phyloP scores from a whole-genome alignment of 2,329 filamentous ascomycete genomes.

The Rutstroemia sydowiana region DNA sequence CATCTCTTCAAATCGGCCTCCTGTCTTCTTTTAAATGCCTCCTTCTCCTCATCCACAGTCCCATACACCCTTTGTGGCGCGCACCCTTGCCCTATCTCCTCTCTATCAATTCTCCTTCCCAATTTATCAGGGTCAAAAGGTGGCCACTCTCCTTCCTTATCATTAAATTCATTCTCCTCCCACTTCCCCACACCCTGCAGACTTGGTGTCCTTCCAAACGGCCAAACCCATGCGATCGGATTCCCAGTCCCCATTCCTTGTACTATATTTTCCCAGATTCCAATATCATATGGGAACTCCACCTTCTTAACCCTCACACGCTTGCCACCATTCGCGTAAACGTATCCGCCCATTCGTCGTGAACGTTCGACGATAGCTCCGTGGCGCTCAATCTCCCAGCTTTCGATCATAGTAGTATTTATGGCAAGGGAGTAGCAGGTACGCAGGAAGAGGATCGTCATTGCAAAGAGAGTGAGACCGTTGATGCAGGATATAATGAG shows the following conservation, averaged over 20 bases:
- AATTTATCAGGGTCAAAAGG: conserved; percentile 56
- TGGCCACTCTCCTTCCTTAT: conserved; percentile 52
- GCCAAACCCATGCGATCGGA: conserved; percentile 60
- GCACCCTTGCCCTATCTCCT: conserved; percentile 5
- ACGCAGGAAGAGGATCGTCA: conserved; percentile 58
- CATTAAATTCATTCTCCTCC: conserved; percentile 74
- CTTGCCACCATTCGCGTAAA: conserved; percentile 39
- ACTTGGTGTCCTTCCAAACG: conserved; percentile 48
- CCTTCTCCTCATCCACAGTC: conserved; percentile 33
- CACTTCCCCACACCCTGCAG: conserved; percentile 40
- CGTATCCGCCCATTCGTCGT: conserved; percentile 32
- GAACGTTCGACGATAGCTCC: conserved; percentile 46
- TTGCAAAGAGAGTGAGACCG: conserved; percentile 51
- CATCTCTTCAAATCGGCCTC: conserved; percentile 40
- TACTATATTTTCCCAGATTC: conserved; percentile 64
- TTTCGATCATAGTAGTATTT: conserved; percentile 76
- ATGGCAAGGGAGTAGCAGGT: conserved; percentile 53
- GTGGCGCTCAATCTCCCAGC: conserved; percentile 64
- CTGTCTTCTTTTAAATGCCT: conserved; percentile 44
- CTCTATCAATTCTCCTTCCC: conserved; percentile 19
- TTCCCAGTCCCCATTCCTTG: conserved; percentile 70
- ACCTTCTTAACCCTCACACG: conserved; percentile 51
- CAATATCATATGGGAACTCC: conserved; percentile 78
- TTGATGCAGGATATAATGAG: conserved; percentile 52
- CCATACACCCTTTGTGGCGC: conserved; percentile 14